Evolutionary conservation across 1,139 yeast genomes (phyloP), one percentile per base, ranked within the genome.

Genomic region (Suhomyces yuchorum): DNA sequence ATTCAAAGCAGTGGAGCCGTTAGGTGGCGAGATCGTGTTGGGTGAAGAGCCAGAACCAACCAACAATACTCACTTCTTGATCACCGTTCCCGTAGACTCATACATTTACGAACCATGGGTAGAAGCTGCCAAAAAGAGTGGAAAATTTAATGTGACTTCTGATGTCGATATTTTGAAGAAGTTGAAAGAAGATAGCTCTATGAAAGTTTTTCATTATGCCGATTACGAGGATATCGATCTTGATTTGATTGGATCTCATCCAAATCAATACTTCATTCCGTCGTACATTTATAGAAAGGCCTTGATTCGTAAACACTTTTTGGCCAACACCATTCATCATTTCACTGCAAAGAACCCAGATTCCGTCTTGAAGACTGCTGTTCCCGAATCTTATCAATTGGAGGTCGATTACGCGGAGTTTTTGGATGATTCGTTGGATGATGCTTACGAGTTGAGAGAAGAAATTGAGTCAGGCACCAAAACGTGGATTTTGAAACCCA

Each of bases 391-490:
- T 3, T 90, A 75, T 67, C 85, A 84, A 49, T 71, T 93, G 34
- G 97, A 93, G 60, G 82, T 93, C n/a, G 98, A 93, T 60, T 93
- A 89, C 66, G 98, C 98, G 1, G 99, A 93, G 63, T 93, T 93
- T 59, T 71, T 93, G 47, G 98, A 93, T 58, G 99, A 93, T 62
- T 80, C 97, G 0, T 73, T 93, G 40, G 98, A 92, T 63, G 99
- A 93, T 57, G 84, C 89, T 37, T 91, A 87, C 70, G 99, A 93
- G 61, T 73, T 93, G 48, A 73, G 96, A 48, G 85, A 85, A 40
- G 96, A 87, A 56, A 71, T 93, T 33, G 85, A 86, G 46, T 62
- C 66, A 5, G 82, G 81, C 18, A 77, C 75, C n/a, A 81, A 78
- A 54, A 79, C 85, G 46, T 93, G 95, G 92, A 93, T 93, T 43